phyloP scores from a whole-genome alignment of 1,284 basidiomycete genomes.

The Ceratorhiza oryzae-sativae region DNA sequence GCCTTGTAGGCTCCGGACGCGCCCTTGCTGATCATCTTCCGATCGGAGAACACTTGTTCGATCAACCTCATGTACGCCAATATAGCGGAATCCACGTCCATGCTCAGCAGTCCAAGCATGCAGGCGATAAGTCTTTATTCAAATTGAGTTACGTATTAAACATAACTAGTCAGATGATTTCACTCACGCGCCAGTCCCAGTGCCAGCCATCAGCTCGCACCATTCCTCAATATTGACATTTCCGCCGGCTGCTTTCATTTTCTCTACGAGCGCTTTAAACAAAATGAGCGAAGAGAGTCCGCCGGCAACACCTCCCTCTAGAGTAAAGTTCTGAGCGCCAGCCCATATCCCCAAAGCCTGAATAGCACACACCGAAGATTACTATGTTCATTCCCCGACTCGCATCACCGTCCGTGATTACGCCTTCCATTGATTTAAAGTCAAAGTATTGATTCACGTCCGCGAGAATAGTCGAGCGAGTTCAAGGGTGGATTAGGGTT shows the following conservation, averaged over 20 bases:
- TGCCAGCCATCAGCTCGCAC: constrained; percentile 26
- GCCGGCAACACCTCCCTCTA: background rate
- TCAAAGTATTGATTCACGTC: too few species aligned
- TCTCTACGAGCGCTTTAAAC: background rate
- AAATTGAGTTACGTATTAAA: background rate
- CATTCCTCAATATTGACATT: background rate
- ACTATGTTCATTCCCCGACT: background rate
- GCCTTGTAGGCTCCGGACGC: background rate
- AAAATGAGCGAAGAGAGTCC: background rate
- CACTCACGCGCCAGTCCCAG: constrained; percentile 22
- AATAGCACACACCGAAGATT: background rate
- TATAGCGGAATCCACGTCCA: constrained; percentile 4
- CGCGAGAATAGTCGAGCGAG: too few species aligned
- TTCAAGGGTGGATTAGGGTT: too few species aligned
- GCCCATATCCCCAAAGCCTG: too few species aligned
- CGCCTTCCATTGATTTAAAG: background rate
- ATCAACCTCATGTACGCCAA: background rate
- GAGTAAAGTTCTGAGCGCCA: too few species aligned
- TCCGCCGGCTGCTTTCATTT: background rate
- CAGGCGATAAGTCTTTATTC: constrained; percentile 5
- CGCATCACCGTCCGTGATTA: background rate
- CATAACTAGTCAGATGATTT: too few species aligned
- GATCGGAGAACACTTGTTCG: background rate
- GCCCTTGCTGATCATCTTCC: background rate
- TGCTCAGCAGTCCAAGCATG: constrained; percentile 8